Evolutionary conservation across 73 alveolate species (phyloP).

Genomic region (Uronychia binucleata): DNA sequence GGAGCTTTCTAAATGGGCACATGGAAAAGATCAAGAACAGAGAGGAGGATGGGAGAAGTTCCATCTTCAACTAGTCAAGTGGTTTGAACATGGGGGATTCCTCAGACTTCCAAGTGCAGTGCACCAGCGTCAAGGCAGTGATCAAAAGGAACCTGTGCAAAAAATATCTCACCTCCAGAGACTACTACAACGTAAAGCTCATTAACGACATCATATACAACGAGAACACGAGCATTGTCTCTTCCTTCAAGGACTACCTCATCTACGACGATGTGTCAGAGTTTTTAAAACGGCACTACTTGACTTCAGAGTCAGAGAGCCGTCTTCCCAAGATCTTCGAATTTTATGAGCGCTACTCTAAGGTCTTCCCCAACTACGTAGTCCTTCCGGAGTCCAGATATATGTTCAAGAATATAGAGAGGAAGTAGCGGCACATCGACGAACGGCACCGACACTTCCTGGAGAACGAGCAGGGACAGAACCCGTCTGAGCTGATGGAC

Average conservation of each 20-base stretch:
- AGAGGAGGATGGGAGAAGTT: background rate
- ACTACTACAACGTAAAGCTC: slow-evolving; percentile 56
- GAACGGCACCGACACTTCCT: slow-evolving; percentile 48
- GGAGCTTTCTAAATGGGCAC: background rate
- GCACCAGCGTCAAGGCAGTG: slow-evolving; percentile 17
- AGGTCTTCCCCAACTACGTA: slow-evolving; percentile 88
- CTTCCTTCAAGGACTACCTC: slow-evolving; percentile 66
- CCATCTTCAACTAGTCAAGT: background rate
- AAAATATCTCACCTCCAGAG: slow-evolving; percentile 37
- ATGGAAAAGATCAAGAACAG: background rate
- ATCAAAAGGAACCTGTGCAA: slow-evolving; percentile 52
- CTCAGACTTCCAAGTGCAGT: background rate
- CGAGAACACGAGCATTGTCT: slow-evolving; percentile 74
- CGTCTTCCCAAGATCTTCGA: slow-evolving; percentile 86
- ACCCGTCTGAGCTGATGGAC: background rate
- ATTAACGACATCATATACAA: slow-evolving; percentile 69
- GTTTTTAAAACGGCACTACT: slow-evolving; percentile 64
- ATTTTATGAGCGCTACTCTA: slow-evolving; percentile 78
- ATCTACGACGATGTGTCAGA: slow-evolving; percentile 78
- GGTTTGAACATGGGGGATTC: background rate
- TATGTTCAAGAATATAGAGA: slow-evolving; percentile 81
- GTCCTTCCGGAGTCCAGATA: slow-evolving; percentile 77
- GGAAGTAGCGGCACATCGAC: slow-evolving; percentile 75
- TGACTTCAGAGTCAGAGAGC: slow-evolving; percentile 37
- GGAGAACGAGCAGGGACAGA: background rate